Evolutionary conservation across 306 rosid genomes (phyloP).

Genomic region (Ziziphus jujuba): DNA sequence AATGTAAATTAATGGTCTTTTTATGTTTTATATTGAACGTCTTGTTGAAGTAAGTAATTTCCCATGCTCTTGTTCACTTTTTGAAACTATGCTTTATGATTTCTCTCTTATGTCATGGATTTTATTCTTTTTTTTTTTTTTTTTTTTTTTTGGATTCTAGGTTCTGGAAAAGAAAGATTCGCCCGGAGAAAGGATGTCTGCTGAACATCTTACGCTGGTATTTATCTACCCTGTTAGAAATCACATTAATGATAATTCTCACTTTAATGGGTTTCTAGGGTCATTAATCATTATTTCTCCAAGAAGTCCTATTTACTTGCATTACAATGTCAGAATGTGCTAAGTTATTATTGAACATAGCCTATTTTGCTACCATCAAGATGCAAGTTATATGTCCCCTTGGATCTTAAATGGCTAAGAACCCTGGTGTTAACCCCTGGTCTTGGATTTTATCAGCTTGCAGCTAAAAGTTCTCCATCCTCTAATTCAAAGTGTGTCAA

Average conservation of each 20-base stretch:
- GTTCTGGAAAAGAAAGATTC: conserved; percentile 58
- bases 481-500: no score
- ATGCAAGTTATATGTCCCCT: not conserved
- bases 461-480: no score
- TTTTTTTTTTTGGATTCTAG: no score
- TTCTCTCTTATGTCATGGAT: conserved; percentile 5
- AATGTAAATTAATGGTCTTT: no score
- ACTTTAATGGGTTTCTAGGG: not conserved
- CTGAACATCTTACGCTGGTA: conserved; percentile 70
- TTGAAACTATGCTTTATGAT: not conserved
- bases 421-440: no score
- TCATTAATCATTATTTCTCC: not conserved
- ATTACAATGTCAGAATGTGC: not conserved
- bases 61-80: not conserved
- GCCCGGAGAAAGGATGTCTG: conserved; percentile 47
- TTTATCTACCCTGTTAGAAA: conserved; percentile 18
- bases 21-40: not conserved
- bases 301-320: not conserved
- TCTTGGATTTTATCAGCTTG: no score
- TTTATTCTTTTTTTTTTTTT: not conserved
- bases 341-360: conserved; percentile 5
- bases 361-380: not conserved
- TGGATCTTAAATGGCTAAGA: no score
- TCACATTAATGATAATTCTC: conserved; percentile 1
- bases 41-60: not conserved